A percentile compares a stretch with the other conserved stretches of the same genome.
phyloP scores from a whole-genome alignment of 345 rosid species.

The Stellera chamaejasme region DNA sequence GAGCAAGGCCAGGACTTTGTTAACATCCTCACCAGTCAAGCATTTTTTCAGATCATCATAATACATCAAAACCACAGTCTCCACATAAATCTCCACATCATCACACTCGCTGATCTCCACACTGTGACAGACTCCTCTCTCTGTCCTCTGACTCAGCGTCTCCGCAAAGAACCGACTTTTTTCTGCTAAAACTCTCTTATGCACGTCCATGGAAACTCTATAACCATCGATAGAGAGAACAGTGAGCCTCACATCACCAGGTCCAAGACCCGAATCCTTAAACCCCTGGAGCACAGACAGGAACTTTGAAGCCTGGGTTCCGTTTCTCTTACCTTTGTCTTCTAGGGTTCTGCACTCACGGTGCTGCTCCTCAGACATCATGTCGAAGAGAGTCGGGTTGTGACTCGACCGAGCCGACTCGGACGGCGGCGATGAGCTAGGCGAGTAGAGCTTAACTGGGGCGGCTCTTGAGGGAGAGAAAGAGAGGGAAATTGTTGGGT shows the following conservation, averaged over 20 bases:
- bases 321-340: conserved; percentile 37
- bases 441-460: conserved; percentile 24
- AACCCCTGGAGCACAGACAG: conserved; percentile 42
- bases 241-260: conserved; percentile 75
- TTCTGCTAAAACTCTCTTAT: conserved; percentile 52
- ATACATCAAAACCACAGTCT: conserved; percentile 84
- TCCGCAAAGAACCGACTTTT: conserved; percentile 79
- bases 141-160: conserved; percentile 40
- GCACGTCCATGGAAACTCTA: conserved; percentile 71
- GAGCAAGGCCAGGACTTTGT: conserved; percentile 70
- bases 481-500: conserved; percentile 38
- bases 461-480: conserved; percentile 55
- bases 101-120: conserved; percentile 95
- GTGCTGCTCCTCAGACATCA: conserved; percentile 84
- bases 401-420: conserved; percentile 18
- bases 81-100: conserved; percentile 86
- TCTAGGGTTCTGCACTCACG: conserved; percentile 31
- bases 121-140: conserved; percentile 51
- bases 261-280: conserved; percentile 24
- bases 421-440: conserved; percentile 37
- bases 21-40: conserved; percentile 61
- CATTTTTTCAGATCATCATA: conserved; percentile 65
- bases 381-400: conserved; percentile 70
- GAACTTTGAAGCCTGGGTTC: conserved; percentile 48
- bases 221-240: conserved; percentile 70